Evolutionary conservation across 2,329 filamentous ascomycete species (phyloP).

Genomic region (Rhexocercosporidium sp.): DNA sequence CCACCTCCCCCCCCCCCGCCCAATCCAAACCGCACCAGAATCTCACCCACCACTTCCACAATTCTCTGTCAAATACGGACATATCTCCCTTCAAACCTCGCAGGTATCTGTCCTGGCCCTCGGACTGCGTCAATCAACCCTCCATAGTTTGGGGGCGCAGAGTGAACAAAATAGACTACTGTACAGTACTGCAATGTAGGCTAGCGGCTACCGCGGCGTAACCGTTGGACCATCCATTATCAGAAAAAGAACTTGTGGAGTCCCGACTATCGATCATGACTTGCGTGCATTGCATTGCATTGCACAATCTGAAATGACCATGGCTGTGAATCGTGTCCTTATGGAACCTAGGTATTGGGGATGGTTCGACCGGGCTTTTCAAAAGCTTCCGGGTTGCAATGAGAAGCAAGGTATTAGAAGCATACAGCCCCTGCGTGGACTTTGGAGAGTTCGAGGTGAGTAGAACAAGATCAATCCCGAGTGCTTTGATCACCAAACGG

Average conservation of each 20-base stretch:
- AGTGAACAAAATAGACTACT: not conserved
- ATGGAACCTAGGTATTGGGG: not conserved
- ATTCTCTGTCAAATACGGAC: constrained; percentile 4
- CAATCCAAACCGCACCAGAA: constrained; percentile 4
- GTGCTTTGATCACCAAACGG: not conserved
- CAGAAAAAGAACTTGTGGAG: not conserved
- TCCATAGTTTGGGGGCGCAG: constrained; percentile 3
- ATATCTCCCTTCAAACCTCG: not conserved
- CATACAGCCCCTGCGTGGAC: no score
- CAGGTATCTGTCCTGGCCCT: not conserved
- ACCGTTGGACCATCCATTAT: not conserved
- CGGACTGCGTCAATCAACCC: not conserved
- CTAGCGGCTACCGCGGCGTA: not conserved
- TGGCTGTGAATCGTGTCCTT: not conserved
- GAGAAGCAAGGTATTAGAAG: not conserved
- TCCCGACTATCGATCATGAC: constrained; percentile 7
- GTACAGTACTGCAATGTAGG: not conserved
- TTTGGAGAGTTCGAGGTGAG: not conserved
- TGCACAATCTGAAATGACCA: constrained; percentile 7
- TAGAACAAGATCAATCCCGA: not conserved
- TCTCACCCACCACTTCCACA: constrained; percentile 7
- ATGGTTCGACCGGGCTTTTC: no score
- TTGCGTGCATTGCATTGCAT: constrained; percentile 6
- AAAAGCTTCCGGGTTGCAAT: not conserved
- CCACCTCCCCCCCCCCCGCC: not conserved